Base-by-base conservation (phyloP, 2,329 filamentous ascomycete species). In the Cladosporium oxysporum region DNA sequence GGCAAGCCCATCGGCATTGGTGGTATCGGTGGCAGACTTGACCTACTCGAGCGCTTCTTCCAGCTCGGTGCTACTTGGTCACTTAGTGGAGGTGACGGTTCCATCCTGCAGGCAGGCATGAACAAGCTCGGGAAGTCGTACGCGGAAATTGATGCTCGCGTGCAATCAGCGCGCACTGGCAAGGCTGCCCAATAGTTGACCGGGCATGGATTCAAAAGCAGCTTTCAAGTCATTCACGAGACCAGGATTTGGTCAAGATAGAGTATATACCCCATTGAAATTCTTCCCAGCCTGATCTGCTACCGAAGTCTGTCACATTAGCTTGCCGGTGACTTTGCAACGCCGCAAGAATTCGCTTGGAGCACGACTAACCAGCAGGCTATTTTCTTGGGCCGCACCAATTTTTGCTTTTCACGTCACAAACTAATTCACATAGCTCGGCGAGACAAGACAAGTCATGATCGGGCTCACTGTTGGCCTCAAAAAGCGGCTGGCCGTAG, bases 1-100 rank as follows among this genome's bases (percentile, higher is more conserved):
- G 77, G 79, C 21, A 81, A 81, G 71, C 77, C 71, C 58, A 69
- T 81, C 5, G 80, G 80, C 10, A 72, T 81, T 41, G 80, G 79
- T 12, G 80, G 80, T 1, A 75, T 82, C 21, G 76, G 78, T 28
- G 72, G 76, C 0, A 72, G 79, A 11, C 70, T 80, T 31, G 80
- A 83, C 66, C 73, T 82, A 5, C 72, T 83, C 0, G 77, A 82
- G 69, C 77, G 73, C 69, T 80, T 77, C 69, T 79, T 77, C 67
- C 63, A 65, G 5, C 73, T 79, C 71, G 78, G 79, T 23, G 79
- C 76, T 10, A 74, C 73, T 10, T 79, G 78, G 79, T 77, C 76
- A 6, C 72, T 80, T 59, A 77, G 76, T 41, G 78, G 74, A 12
- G 72, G 72, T 5, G 78, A 79, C 67, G 74, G 74, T 10, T 74